Evolutionary conservation across 1,139 yeast genomes (phyloP).

Genomic region (Saccharomyces hybrid): DNA sequence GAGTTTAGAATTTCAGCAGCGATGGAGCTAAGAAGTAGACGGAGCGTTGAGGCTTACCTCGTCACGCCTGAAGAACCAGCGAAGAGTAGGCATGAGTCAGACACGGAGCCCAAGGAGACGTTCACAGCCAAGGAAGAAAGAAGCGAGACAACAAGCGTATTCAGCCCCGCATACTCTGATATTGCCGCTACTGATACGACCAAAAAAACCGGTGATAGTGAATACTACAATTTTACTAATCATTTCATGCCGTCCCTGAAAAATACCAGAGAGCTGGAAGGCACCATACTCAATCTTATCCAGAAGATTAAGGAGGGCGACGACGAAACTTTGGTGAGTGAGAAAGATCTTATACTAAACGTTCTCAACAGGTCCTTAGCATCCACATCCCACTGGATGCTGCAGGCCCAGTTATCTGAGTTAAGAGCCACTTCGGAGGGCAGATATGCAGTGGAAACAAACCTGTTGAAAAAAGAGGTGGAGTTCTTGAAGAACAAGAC

Average conservation of each 20-base stretch:
- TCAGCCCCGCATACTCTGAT: neutral
- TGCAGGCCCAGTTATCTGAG: constrained; percentile 27
- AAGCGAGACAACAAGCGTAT: neutral
- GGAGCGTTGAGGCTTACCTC: neutral
- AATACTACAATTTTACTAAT: neutral
- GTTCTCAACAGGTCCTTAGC: constrained; percentile 25
- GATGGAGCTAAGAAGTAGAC: neutral
- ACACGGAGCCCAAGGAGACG: neutral
- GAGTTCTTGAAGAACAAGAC: constrained; percentile 20
- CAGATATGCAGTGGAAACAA: constrained; percentile 22
- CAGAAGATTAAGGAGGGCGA: constrained; percentile 13
- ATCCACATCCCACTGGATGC: constrained; percentile 30
- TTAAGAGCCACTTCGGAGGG: constrained; percentile 20
- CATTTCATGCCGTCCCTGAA: constrained; percentile 17
- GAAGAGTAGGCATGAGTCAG: neutral
- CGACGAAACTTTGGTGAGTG: constrained; percentile 6
- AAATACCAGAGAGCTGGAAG: constrained; percentile 22
- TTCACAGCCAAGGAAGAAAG: neutral
- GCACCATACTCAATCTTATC: constrained; percentile 15
- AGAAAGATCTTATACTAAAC: constrained; percentile 12
- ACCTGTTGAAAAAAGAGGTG: constrained; percentile 20
- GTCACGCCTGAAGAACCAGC: constrained; percentile 10
- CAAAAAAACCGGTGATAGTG: neutral
- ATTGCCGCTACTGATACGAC: neutral
- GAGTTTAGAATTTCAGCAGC: neutral